Conservation (phyloP, 129 eudicot genomes). For the Saposhnikovia divaricata region DNA sequence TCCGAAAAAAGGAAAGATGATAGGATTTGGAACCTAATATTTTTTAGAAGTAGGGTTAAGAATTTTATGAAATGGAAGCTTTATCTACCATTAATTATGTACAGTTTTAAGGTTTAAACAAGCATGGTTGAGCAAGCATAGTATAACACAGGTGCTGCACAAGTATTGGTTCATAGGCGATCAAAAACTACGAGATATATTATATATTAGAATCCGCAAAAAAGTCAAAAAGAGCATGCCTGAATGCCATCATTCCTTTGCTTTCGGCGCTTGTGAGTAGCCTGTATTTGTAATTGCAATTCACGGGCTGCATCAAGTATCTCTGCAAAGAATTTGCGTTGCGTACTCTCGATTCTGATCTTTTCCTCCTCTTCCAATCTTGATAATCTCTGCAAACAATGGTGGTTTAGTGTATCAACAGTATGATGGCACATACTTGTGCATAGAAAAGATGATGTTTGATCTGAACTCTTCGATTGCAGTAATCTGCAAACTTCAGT, state of each 20-base stretch:
- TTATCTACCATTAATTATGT: background rate
- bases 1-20: background rate
- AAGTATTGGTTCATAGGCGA: background rate
- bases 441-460: constrained; percentile 4
- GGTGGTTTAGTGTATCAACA: constrained; percentile 16
- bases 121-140: background rate
- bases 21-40: background rate
- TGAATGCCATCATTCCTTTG: constrained; percentile 92
- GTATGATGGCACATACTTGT: constrained; percentile 1
- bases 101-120: background rate
- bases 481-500: background rate
- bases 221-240: constrained; percentile 28
- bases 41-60: background rate
- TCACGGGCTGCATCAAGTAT: constrained; percentile 86
- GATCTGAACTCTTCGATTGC: background rate
- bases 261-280: constrained; percentile 79
- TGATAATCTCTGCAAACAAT: constrained; percentile 54
- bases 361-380: constrained; percentile 88
- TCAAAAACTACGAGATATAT: background rate
- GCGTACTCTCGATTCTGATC: constrained; percentile 61
- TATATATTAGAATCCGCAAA: background rate
- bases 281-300: constrained; percentile 83
- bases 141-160: background rate
- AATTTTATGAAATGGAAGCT: background rate
- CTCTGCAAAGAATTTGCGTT: constrained; percentile 86